Evolutionary conservation across 805 yeast species (phyloP), one percentile per base, ranked within the genome.

Genomic region (Yarrowia sp.): DNA sequence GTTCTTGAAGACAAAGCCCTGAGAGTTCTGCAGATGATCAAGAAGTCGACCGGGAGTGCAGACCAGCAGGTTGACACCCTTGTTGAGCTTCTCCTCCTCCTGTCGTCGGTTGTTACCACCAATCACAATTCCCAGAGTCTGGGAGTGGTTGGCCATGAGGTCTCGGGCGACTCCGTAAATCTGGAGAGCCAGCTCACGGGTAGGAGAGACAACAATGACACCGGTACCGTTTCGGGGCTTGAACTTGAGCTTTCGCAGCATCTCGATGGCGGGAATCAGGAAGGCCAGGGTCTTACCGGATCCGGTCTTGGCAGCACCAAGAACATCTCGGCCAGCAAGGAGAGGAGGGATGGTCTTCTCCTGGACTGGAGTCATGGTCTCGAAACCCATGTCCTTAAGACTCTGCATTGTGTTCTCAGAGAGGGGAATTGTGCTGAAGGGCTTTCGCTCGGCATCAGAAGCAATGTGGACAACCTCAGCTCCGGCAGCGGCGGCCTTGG

Each of bases 301-400:
- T 64, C 99, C 99, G 2, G 99, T 95, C 79, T 92, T 93, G 65
- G 99, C 99, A n/a, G 99, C 99, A 70, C 99, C 99, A 64, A 95
- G 82, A 18, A 96, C 98, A 77, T 95, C 99, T 71, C 93, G 85
- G 48, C 99, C 99, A 0, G 98, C 98, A 68, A 96, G 78, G 68
- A 95, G 81, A 10, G 99, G 98, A 7, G 99, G 98, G 65, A 95
- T 95, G 11, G 99, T 92, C 77, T 93, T 86, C 32, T 96, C 88
- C 78, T 95, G 99, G 9, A 95, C 98, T 68, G 87, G 85, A 0
- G 99, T 96, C 98, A 95, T 90, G 62, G 79, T 87, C 13, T 84
- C 81, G 78, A 95, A 95, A 0, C 97, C 98, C 97, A 95, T 90
- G 38, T 86, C 87, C 43, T 81, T 80, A 69, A 95, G 86, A 22